Base-by-base conservation (phyloP, 345 rosid genomes). In the Eucalyptus sp. region DNA sequence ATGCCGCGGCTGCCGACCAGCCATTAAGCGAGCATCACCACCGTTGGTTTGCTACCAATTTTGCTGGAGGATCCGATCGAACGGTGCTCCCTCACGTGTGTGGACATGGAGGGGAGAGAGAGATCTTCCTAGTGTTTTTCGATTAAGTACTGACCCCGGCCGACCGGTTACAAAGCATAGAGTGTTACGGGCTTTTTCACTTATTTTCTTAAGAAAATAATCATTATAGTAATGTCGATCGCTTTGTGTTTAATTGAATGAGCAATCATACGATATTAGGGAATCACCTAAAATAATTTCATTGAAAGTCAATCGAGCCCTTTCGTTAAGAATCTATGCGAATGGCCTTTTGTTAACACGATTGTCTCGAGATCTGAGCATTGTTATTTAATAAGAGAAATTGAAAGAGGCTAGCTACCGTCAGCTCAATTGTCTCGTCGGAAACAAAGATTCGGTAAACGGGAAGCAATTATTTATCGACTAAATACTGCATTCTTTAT, bases 241-340 rank as follows among this genome's bases (percentile, higher is more conserved):
- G 16, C 33, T 62, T 4, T 0, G 1, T 6, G 33, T 62, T 62
- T 29, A 4, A 9, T 62, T 27, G 71, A 29, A 62, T 4, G 71
- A 4, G 71, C 71, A 62, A 62, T 62, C 33, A 29, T 29, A 12
- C 3, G 15, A 11, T 10, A 27, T 15, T 60, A 27, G n/a, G 10
- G 68, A 62, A 29, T 62, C 16, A 13, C 5, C 71, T 62, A 13
- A 25, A 62, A 29, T 62, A 29, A 62, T 27, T 62, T 29, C 71
- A 13, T 2, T n/a, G 5, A 0, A n/a, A 62, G 33, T 12, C n/a
- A 62, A 60, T 29, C 2, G 9, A 62, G 33, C 16, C 17, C 0
- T 62, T 27, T 13, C 7, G 1, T 27, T 62, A 13, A 62, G 33
- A 27, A 62, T 13, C 3, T 12, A 11, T 62, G 5, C 3, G 33